Base-by-base conservation (phyloP, 306 rosid genomes). In the Quercus glauca region DNA sequence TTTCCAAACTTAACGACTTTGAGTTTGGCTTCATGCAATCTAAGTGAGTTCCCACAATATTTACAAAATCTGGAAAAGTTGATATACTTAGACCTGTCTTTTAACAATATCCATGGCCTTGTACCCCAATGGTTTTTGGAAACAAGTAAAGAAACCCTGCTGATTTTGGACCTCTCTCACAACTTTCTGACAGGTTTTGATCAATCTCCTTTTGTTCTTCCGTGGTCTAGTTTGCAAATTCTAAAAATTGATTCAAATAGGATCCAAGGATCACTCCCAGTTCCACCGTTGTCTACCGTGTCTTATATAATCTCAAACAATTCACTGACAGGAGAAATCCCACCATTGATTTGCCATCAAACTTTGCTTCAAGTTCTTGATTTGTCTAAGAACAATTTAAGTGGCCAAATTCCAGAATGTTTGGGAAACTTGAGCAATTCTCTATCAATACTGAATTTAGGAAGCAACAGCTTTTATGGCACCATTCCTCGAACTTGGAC, bases 131-230 rank as follows among this genome's bases (percentile, higher is more conserved):
- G 45, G 45, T 37, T 37, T 37, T 37, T 37, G 45, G 11, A 37
- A 37, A 37, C 45, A 7, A 2, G 45, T 37, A 37, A 37, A 37
- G 45, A 37, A 37, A 37, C 45, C 45, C 3, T 10, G 28, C 1
- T 0, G 28, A 0, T 0, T 58, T 58, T 58, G 4, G 1, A 20
- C 4, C 5, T 58, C 13, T 0, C 0, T 7, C 0, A 10, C 14
- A 58, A 58, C 17, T 10, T 21, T 58, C 17, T 58, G 0, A 58
- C 17, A 1, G 64, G 64, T 12, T 58, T 58, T 21, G 29, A 58
- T 4, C 64, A 1, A 21, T 26, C 23, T 21, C 29, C 64, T 23
- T 1, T 58, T n/a, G 4, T 57, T 8, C 25, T 57, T 23, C 63
- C 63, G 3, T 57, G 23, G 25, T 3, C 5, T 58, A 21, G 12